A percentile compares a stretch with the other conserved stretches of the same genome.
phyloP scores from a whole-genome alignment of 1,284 basidiomycete genomes.

The Pholiota adiposa region DNA sequence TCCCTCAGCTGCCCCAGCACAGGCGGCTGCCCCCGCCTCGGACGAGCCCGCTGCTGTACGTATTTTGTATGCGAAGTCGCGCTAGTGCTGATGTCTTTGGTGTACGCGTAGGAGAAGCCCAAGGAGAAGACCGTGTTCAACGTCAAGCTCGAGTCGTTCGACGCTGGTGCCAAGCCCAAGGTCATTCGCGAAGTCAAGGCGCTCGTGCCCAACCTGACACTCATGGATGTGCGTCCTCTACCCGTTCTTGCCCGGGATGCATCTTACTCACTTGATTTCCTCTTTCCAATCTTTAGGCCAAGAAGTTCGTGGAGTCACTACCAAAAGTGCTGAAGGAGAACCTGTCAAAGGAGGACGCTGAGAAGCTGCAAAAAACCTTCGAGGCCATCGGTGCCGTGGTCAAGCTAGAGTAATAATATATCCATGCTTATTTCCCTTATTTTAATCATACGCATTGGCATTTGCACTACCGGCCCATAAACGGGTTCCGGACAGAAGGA shows the following conservation, averaged over 20 bases:
- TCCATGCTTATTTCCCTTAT: conserved; percentile 23
- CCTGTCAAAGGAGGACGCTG: conserved; percentile 95
- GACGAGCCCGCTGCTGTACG: conserved; percentile 72
- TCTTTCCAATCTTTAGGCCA: conserved; percentile 68
- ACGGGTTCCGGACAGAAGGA: neutral
- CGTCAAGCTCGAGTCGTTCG: conserved; percentile 93
- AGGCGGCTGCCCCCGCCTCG: conserved; percentile 57
- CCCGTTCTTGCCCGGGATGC: conserved; percentile 3
- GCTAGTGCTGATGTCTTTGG: conserved; percentile 10
- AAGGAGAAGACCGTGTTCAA: conserved; percentile 99
- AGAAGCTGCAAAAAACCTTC: conserved; percentile 93
- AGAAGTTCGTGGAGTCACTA: conserved; percentile 98
- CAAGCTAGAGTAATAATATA: conserved; percentile 68
- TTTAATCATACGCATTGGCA: conserved; percentile 22
- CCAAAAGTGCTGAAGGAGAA: conserved; percentile 97
- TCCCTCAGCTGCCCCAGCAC: conserved; percentile 58
- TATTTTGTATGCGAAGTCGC: conserved; percentile 12
- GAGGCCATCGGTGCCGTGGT: conserved; percentile 90
- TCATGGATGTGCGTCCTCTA: conserved; percentile 84
- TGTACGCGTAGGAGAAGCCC: conserved; percentile 83
- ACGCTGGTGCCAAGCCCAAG: conserved; percentile 91
- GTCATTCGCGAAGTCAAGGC: conserved; percentile 99
- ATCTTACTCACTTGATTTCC: conserved; percentile 5
- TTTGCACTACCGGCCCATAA: neutral
- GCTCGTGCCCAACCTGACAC: conserved; percentile 89